Percentiles rank a stretch among this genome's conserved stretches.
These are phyloP conservation scores for Diaporthe batatas DNA, from an alignment of 2,329 filamentous ascomycete genomes.

Conservation along the genomic window DNA sequence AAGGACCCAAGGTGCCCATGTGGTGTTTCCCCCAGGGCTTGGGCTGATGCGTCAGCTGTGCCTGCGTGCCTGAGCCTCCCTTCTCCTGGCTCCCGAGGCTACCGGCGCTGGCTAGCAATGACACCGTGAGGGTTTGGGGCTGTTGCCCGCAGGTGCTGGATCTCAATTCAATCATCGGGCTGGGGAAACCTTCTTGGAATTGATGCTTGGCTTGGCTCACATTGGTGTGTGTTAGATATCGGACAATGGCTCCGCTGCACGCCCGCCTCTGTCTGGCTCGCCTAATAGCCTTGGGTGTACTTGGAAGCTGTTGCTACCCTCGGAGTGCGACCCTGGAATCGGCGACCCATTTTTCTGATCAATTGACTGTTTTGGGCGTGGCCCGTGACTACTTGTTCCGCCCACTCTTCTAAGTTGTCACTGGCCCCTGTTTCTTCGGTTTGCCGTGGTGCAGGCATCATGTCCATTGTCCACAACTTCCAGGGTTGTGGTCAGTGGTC, in stretches of 20 bases:
- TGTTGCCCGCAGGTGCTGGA: constrained; percentile 12
- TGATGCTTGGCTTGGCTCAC: constrained; percentile 30
- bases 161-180: constrained; percentile 30
- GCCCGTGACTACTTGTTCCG: constrained; percentile 12
- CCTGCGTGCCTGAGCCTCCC: constrained; percentile 22
- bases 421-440: background rate
- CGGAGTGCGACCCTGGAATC: constrained; percentile 26
- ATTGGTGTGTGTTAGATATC: constrained; percentile 25
- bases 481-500: background rate
- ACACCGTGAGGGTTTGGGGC: constrained; percentile 32
- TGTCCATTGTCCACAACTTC: too few species aligned
- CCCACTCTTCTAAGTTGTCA: background rate
- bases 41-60: constrained; percentile 21
- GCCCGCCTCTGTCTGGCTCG: constrained; percentile 11
- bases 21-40: constrained; percentile 1
- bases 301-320: constrained; percentile 14
- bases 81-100: constrained; percentile 22
- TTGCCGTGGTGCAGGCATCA: background rate
- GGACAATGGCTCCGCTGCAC: constrained; percentile 23
- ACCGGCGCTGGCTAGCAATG: constrained; percentile 26
- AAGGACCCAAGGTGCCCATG: background rate
- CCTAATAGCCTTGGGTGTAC: background rate
- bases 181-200: constrained; percentile 25
- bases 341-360: constrained; percentile 8
- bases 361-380: constrained; percentile 12